phyloP scores from a whole-genome alignment of 2,329 filamentous ascomycete species.

The Paecilomyces sp. region DNA sequence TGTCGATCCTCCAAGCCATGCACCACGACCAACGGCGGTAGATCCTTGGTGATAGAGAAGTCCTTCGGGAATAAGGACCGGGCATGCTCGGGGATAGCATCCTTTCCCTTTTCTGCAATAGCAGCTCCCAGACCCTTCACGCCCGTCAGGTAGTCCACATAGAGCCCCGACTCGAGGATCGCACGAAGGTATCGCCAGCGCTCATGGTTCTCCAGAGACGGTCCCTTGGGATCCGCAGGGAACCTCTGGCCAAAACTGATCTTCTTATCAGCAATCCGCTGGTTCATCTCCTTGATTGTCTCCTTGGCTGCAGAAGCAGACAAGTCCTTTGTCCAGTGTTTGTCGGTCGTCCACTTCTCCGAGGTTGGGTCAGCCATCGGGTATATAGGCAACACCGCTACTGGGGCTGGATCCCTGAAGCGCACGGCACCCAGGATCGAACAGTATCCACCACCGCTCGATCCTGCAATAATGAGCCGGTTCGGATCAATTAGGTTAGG shows the following conservation, averaged over 20 bases:
- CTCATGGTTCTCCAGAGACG: background rate
- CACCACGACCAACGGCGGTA: background rate
- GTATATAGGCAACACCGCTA: slow-evolving; percentile 1
- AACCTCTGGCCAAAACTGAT: slow-evolving; percentile 1
- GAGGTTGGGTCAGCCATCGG: background rate
- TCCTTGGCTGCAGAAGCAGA: background rate
- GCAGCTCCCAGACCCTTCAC: background rate
- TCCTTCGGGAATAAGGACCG: background rate
- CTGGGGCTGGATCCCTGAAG: background rate
- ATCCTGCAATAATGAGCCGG: slow-evolving; percentile 1
- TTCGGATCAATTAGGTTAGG: background rate
- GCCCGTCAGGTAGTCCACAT: slow-evolving; percentile 1
- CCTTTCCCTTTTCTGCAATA: background rate
- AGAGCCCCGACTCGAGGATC: background rate
- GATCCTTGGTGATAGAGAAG: background rate
- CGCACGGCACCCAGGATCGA: background rate
- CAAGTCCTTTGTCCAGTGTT: background rate
- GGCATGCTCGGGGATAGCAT: background rate
- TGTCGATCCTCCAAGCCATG: background rate
- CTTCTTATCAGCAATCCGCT: background rate
- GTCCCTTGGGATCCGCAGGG: background rate
- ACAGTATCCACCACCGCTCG: slow-evolving; percentile 3
- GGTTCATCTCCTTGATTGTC: background rate
- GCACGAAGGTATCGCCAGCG: background rate
- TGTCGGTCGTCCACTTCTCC: background rate